Evolutionary conservation across 805 yeast genomes (phyloP).

Genomic region (Cyberlindnera subsufficiens): DNA sequence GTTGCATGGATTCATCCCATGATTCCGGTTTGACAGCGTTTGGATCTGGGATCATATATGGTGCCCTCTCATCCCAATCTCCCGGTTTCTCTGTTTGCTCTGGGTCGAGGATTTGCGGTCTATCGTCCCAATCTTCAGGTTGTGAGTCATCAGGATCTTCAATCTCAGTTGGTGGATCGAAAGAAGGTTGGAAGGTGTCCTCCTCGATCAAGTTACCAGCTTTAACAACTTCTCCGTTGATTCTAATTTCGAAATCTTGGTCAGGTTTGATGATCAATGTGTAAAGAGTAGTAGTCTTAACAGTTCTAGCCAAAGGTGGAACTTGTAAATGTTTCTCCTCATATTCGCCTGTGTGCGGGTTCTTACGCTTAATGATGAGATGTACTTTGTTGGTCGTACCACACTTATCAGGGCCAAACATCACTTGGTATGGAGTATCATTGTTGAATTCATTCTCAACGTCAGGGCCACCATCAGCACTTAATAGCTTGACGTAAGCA

Average conservation of each 20-base stretch:
- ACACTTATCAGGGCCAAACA: constrained; percentile 95
- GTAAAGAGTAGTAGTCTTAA: constrained; percentile 59
- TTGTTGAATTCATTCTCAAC: constrained; percentile 46
- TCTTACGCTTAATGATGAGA: constrained; percentile 58
- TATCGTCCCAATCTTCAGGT: constrained; percentile 84
- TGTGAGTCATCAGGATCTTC: constrained; percentile 50
- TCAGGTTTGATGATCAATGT: constrained; percentile 65
- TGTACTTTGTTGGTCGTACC: constrained; percentile 77
- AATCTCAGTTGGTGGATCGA: constrained; percentile 62
- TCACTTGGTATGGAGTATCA: constrained; percentile 70
- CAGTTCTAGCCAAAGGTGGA: constrained; percentile 54
- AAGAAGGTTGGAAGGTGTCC: constrained; percentile 53
- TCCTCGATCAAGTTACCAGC: constrained; percentile 64
- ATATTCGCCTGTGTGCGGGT: constrained; percentile 45
- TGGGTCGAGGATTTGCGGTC: constrained; percentile 63
- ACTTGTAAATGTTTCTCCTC: constrained; percentile 64
- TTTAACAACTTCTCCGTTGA: constrained; percentile 68
- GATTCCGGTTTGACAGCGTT: constrained; percentile 61
- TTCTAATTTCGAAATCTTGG: constrained; percentile 71
- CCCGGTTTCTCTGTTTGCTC: constrained; percentile 59
- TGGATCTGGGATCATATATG: constrained; percentile 61
- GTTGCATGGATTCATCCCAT: constrained; percentile 68
- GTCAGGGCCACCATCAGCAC: constrained; percentile 32
- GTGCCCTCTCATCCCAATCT: constrained; percentile 79
- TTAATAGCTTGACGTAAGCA: constrained; percentile 74